Evolutionary conservation across 352 stramenopile genomes (phyloP).

Genomic region (Phytophthora hibernalis): DNA sequence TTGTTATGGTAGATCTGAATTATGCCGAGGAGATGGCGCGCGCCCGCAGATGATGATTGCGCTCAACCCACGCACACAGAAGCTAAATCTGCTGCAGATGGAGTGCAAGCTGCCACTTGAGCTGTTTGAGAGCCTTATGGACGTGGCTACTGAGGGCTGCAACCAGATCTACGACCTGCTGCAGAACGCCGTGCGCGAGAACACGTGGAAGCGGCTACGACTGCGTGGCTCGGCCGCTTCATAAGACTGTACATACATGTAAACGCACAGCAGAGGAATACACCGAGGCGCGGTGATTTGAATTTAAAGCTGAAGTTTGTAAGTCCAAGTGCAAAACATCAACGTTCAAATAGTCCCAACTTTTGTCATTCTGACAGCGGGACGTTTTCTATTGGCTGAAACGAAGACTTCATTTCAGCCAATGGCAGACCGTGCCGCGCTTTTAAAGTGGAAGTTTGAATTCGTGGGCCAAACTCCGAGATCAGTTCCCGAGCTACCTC

Average conservation of each 20-base stretch:
- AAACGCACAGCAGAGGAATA: no score
- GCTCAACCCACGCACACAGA: constrained; percentile 88
- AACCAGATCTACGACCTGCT: constrained; percentile 88
- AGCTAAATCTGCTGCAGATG: constrained; percentile 91
- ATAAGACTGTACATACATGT: constrained; percentile 31
- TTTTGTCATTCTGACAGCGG: not conserved
- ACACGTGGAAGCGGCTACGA: constrained; percentile 83
- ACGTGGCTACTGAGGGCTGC: constrained; percentile 78
- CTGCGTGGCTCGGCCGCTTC: constrained; percentile 51
- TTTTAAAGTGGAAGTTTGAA: constrained; percentile 50
- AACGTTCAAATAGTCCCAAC: no score
- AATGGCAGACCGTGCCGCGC: constrained; percentile 13
- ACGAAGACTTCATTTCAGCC: constrained; percentile 20
- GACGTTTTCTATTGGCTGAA: no score
- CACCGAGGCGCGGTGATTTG: constrained; percentile 3
- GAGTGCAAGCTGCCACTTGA: constrained; percentile 91
- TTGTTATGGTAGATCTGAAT: constrained; percentile 77
- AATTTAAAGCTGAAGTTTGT: constrained; percentile 33
- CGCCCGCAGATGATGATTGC: constrained; percentile 88
- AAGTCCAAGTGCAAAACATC: constrained; percentile 15
- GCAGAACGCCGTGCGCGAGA: constrained; percentile 86
- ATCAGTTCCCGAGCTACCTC: constrained; percentile 28
- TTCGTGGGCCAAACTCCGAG: constrained; percentile 23
- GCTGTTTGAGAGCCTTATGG: constrained; percentile 89
- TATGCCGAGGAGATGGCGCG: constrained; percentile 90